These are phyloP conservation scores for Cymodocea nodosa DNA, from an alignment of 116 monocot genomes.

Conservation along the genomic window DNA sequence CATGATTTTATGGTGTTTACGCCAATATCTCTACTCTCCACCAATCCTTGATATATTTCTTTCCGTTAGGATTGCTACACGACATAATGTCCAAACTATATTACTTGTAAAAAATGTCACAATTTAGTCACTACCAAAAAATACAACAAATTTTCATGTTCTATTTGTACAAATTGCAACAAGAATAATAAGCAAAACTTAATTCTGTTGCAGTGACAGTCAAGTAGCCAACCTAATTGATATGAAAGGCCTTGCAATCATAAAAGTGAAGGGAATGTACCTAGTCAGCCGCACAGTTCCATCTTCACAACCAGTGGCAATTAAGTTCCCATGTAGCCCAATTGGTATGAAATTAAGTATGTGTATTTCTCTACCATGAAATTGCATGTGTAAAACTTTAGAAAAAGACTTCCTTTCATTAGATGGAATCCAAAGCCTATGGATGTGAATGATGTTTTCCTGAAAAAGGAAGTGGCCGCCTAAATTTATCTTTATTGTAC, in stretches of 20 bases:
- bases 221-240: too few relatives aligned
- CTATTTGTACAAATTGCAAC: too few relatives aligned
- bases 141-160: too few relatives aligned
- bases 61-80: too few relatives aligned
- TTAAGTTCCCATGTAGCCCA: conserved; percentile 12
- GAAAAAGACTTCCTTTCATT: conserved; percentile 6
- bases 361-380: conserved; percentile 84
- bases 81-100: too few relatives aligned
- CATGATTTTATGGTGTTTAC: too few relatives aligned
- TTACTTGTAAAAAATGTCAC: too few relatives aligned
- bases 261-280: conserved; percentile 8
- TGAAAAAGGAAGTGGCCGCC: conserved; percentile 7
- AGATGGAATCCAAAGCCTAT: conserved; percentile 35
- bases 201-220: too few relatives aligned
- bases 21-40: background rate
- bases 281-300: conserved; percentile 75
- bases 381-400: conserved; percentile 56
- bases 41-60: too few relatives aligned
- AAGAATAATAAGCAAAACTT: too few relatives aligned
- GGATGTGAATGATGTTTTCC: conserved; percentile 60
- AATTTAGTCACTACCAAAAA: too few relatives aligned
- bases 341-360: conserved; percentile 48
- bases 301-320: conserved; percentile 91
- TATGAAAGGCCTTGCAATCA: background rate
- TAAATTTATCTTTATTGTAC: background rate